A percentile compares a stretch with the other conserved stretches of the same genome.
Conservation (phyloP, 257 asterid species). For the Nicotiana undulata region DNA sequence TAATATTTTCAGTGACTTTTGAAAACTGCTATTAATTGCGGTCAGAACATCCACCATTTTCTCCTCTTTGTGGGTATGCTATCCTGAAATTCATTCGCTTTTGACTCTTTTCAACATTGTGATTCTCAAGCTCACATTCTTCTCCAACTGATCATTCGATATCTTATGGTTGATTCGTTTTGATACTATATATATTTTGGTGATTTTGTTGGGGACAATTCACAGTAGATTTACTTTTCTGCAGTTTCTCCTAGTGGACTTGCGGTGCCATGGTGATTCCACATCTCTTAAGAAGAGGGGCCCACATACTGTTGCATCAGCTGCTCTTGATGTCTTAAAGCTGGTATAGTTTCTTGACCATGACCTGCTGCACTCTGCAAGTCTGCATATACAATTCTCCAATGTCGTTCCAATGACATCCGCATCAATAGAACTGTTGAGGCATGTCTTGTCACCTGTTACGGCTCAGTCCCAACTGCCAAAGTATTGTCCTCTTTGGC, state of each 20-base stretch:
- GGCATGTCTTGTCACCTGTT: not conserved
- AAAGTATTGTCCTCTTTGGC: no score
- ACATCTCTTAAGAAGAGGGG: conserved; percentile 73
- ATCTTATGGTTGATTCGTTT: not conserved
- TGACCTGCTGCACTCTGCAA: not conserved
- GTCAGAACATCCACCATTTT: not conserved
- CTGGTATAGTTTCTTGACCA: conserved; percentile 38
- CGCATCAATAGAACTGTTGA: not conserved
- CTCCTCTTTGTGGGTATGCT: not conserved
- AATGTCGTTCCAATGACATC: not conserved
- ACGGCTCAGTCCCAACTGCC: no score
- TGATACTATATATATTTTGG: not conserved
- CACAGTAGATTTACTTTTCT: conserved; percentile 26
- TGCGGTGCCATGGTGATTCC: conserved; percentile 98
- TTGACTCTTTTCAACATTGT: not conserved
- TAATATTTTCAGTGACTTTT: not conserved
- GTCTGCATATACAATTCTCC: not conserved
- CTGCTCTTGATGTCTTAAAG: conserved; percentile 94
- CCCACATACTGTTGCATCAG: conserved; percentile 80
- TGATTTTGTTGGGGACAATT: conserved; percentile 9
- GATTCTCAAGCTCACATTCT: not conserved
- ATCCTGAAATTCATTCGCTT: not conserved
- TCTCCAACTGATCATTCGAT: not conserved
- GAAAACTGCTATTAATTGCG: not conserved
- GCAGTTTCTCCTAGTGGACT: conserved; percentile 96